Conservation (phyloP, 2,329 filamentous ascomycete species). For the Fusarium clavum region DNA sequence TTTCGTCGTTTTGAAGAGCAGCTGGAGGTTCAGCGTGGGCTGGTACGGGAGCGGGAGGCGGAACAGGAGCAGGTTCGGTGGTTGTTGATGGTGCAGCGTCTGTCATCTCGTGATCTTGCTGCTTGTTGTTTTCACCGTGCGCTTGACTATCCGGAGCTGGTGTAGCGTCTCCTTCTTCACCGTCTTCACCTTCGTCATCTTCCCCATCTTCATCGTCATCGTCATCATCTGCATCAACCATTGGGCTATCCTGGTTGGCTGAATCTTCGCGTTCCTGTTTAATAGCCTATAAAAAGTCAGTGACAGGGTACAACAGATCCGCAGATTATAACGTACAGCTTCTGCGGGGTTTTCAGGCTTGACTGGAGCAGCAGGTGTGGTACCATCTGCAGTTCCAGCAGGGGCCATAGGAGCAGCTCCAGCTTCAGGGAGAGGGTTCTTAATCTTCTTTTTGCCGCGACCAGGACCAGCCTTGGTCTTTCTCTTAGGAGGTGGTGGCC, state of each 20-base stretch:
- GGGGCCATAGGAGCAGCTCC: slow-evolving; percentile 51
- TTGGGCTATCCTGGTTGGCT: slow-evolving; percentile 63
- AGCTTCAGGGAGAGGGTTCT: slow-evolving; percentile 57
- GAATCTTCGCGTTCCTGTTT: slow-evolving; percentile 60
- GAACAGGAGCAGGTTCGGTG: slow-evolving; percentile 31
- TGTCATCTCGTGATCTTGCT: slow-evolving; percentile 54
- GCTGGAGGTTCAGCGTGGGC: slow-evolving; percentile 3
- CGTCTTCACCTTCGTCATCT: slow-evolving; percentile 61
- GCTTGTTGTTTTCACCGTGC: slow-evolving; percentile 48
- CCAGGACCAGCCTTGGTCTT: slow-evolving; percentile 82
- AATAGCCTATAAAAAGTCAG: slow-evolving; percentile 50
- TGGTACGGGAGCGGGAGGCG: slow-evolving; percentile 10
- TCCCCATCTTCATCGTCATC: slow-evolving; percentile 61
- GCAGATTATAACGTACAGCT: slow-evolving; percentile 40
- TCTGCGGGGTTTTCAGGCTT: slow-evolving; percentile 54
- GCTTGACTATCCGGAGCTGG: slow-evolving; percentile 44
- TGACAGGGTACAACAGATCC: neutral
- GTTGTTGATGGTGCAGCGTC: slow-evolving; percentile 49
- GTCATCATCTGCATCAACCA: slow-evolving; percentile 64
- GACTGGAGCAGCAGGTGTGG: slow-evolving; percentile 52
- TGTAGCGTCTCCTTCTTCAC: slow-evolving; percentile 59
- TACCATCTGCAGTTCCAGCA: slow-evolving; percentile 52
- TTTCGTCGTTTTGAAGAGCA: slow-evolving; percentile 35
- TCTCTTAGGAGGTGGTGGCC: slow-evolving; percentile 81
- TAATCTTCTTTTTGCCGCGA: slow-evolving; percentile 83